These are phyloP conservation scores for Aspergillus sp. DNA, from an alignment of 2,329 filamentous ascomycete genomes.

Conservation along the genomic window DNA sequence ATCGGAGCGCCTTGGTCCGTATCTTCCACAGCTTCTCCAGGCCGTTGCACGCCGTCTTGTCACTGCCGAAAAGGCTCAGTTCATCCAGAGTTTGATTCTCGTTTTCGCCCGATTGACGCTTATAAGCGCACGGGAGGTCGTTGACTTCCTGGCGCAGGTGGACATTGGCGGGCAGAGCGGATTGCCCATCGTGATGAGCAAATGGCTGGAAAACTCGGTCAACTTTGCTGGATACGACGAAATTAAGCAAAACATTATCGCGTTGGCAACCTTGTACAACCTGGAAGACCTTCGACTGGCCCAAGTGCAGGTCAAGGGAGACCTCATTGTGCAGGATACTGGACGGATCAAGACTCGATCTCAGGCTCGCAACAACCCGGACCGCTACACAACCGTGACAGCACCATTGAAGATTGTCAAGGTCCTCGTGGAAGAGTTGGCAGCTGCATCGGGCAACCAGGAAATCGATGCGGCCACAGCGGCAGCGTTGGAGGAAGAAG, in stretches of 20 bases:
- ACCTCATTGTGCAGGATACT: slow-evolving; percentile 76
- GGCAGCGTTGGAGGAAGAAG: slow-evolving; percentile 60
- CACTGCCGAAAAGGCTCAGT: slow-evolving; percentile 77
- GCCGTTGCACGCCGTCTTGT: slow-evolving; percentile 84
- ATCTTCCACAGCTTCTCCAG: slow-evolving; percentile 80
- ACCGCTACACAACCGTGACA: slow-evolving; percentile 82
- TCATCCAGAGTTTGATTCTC: slow-evolving; percentile 93
- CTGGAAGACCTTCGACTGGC: slow-evolving; percentile 78
- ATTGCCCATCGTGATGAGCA: slow-evolving; percentile 83
- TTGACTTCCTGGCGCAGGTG: slow-evolving; percentile 85
- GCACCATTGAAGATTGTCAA: slow-evolving; percentile 95
- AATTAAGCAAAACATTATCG: slow-evolving; percentile 94
- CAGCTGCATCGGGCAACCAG: slow-evolving; percentile 68
- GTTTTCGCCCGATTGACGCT: slow-evolving; percentile 91
- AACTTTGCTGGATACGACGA: slow-evolving; percentile 98
- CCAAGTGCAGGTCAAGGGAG: slow-evolving; percentile 83
- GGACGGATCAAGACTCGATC: slow-evolving; percentile 92
- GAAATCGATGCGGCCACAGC: slow-evolving; percentile 56
- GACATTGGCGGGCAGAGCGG: slow-evolving; percentile 74
- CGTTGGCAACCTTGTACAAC: slow-evolving; percentile 85
- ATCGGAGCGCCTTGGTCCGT: slow-evolving; percentile 84
- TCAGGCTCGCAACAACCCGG: slow-evolving; percentile 82
- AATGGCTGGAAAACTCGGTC: slow-evolving; percentile 96
- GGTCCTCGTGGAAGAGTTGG: slow-evolving; percentile 87
- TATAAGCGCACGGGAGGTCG: slow-evolving; percentile 80